Evolutionary conservation across 352 stramenopile genomes (phyloP).

Genomic region (Phytopythium montanum): DNA sequence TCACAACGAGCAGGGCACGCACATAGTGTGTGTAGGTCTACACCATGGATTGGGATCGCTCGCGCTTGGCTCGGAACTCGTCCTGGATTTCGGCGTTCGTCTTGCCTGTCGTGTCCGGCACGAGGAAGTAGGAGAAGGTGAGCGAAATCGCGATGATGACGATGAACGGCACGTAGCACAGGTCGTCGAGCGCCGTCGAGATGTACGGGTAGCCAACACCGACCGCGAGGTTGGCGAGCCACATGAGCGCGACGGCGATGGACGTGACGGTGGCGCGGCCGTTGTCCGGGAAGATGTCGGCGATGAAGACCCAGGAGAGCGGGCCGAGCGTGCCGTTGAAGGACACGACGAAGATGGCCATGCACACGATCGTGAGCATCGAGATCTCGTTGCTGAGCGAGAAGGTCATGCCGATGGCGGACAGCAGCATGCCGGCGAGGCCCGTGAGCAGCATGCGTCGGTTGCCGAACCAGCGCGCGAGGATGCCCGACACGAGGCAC

Average conservation of each 20-base stretch:
- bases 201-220: slow-evolving; percentile 39
- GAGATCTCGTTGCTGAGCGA: slow-evolving; percentile 7
- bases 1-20: too few relatives aligned
- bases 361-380: slow-evolving; percentile 41
- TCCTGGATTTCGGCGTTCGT: slow-evolving; percentile 52
- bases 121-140: slow-evolving; percentile 33
- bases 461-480: slow-evolving; percentile 25
- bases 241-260: slow-evolving; percentile 29
- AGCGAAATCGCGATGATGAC: slow-evolving; percentile 18
- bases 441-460: slow-evolving; percentile 28
- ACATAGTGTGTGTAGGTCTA: too few relatives aligned
- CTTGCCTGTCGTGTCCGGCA: slow-evolving; percentile 49
- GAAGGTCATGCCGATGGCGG: slow-evolving; percentile 24
- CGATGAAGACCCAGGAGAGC: slow-evolving; percentile 40
- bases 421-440: slow-evolving; percentile 22
- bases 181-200: slow-evolving; percentile 23
- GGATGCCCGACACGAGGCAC: slow-evolving; percentile 13
- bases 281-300: slow-evolving; percentile 48
- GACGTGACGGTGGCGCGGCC: slow-evolving; percentile 31
- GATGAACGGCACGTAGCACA: slow-evolving; percentile 30
- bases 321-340: slow-evolving; percentile 45
- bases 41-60: too few relatives aligned
- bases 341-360: slow-evolving; percentile 34
- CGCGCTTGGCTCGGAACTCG: slow-evolving; percentile 14
- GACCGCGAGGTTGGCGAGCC: slow-evolving; percentile 25